A percentile compares a stretch with the other conserved stretches of the same genome.
phyloP scores from a whole-genome alignment of 192 early-diverging fungal species.

The Entomortierella chlamydospora region DNA sequence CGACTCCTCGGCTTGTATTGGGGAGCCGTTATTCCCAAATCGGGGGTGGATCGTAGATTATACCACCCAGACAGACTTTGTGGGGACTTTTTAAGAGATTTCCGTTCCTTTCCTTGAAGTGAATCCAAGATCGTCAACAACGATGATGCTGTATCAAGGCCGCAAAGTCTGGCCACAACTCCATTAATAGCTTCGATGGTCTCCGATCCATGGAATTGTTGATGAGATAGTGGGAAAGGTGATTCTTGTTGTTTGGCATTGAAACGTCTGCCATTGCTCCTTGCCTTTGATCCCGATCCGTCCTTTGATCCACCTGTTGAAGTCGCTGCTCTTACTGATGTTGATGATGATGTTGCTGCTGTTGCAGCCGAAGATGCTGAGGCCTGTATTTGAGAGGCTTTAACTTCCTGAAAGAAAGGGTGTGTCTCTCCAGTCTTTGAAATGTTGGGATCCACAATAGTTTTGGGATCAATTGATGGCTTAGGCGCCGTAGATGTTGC shows the following conservation, averaged over 20 bases:
- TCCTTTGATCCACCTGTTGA: background rate
- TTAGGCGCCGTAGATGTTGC: background rate
- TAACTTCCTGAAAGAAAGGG: constrained; percentile 47
- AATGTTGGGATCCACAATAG: constrained; percentile 41
- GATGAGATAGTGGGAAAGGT: constrained; percentile 29
- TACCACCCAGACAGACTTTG: constrained; percentile 22
- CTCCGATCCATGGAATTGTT: constrained; percentile 47
- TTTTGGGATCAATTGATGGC: background rate
- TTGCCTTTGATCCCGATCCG: background rate
- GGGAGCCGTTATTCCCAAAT: constrained; percentile 41
- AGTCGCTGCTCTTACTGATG: background rate
- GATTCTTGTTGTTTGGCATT: constrained; percentile 13
- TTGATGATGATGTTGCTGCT: no score
- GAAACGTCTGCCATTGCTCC: background rate
- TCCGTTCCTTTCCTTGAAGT: background rate
- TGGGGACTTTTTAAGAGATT: background rate
- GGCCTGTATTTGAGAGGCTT: constrained; percentile 11
- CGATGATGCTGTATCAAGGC: constrained; percentile 1
- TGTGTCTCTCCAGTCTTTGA: constrained; percentile 50
- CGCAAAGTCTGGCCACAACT: constrained; percentile 26
- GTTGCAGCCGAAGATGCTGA: no score
- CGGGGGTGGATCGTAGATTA: constrained; percentile 9
- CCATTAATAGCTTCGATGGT: constrained; percentile 47
- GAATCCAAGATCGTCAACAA: background rate
- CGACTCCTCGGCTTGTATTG: constrained; percentile 10